Base-by-base conservation (phyloP, 2,329 filamentous ascomycete species). In the Lachnellula subtilissima region DNA sequence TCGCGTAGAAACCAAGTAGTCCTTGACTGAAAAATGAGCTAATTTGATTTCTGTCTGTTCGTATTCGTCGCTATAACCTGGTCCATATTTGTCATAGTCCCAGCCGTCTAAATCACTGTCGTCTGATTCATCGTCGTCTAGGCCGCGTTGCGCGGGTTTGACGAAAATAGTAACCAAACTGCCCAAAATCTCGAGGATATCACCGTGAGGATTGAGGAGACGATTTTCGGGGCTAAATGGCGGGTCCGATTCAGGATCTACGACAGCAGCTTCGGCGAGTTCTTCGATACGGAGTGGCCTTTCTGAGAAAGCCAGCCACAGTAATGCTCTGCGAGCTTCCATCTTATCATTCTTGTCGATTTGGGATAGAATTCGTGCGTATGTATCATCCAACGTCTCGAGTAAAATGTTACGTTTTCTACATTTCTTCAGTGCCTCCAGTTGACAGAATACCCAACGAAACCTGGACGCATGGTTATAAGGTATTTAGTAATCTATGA, bases 161-260 rank as follows among this genome's bases (percentile, higher is more conserved):
- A 11, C 28, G 11, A 42, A 46, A 40, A 28, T 17, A 15, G 32
- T 35, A 32, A 54, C 25, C 25, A 54, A 35, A 25, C 52, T 54
- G 28, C 42, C 46, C 14, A 54, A 28, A 32, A 54, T 50, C n/a
- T 48, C 22, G 11, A 54, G 37, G 3, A 54, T 25, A 28, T 50
- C 42, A 37, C 23, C n/a, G 22, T 7, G 5, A 5, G 67, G 66
- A 45, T 73, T 70, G 54, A 65, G 62, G 48, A 71, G 49, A 4
- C 71, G 58, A 50, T 70, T 63, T 14, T 70, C 61, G 5, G 59
- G 58, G 28, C 72, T 62, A 43, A 73, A 71, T 3, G 56, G 58
- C 17, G 64, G 32, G 5, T 14, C 14, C 28, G 23, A 35, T 42
- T 50, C 39, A 11, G 62, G 52, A n/a, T 71, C 58, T 11, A 68